These are phyloP conservation scores for Lasiodiplodia hormozganensis DNA, from an alignment of 2,329 filamentous ascomycete genomes.

Conservation along the genomic window DNA sequence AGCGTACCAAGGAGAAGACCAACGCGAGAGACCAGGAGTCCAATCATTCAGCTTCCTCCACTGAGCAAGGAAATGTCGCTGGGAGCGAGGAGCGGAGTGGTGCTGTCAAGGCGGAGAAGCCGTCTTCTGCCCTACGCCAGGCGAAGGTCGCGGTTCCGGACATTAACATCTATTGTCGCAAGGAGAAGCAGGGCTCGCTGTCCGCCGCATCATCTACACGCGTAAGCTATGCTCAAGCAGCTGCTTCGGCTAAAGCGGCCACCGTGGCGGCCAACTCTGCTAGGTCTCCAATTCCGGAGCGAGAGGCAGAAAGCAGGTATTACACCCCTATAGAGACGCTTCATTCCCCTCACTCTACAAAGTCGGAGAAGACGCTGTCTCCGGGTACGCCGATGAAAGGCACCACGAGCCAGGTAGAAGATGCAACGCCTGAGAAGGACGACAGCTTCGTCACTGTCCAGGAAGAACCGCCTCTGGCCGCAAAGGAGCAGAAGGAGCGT, in stretches of 20 bases:
- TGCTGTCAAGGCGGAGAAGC: neutral
- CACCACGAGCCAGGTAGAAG: neutral
- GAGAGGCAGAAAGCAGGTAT: slow-evolving; percentile 7
- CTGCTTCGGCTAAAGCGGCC: neutral
- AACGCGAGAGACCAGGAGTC: neutral
- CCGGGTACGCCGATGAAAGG: neutral
- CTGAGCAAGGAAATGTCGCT: neutral
- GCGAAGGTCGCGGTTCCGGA: slow-evolving; percentile 6
- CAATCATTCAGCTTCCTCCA: neutral
- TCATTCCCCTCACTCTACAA: neutral
- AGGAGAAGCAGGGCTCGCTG: slow-evolving; percentile 4
- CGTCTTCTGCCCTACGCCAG: neutral
- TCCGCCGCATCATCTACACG: neutral
- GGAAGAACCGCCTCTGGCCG: neutral
- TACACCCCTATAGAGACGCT: slow-evolving; percentile 13
- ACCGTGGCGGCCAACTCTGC: neutral
- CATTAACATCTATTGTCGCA: slow-evolving; percentile 15
- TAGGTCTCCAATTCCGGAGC: neutral
- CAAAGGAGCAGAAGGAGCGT: neutral
- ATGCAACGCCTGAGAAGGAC: slow-evolving; percentile 11
- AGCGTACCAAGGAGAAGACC: neutral
- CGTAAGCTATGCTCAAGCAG: slow-evolving; percentile 23
- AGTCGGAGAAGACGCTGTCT: neutral
- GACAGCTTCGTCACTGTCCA: slow-evolving; percentile 26
- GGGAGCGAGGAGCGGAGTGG: neutral